Base-by-base conservation (phyloP, 148 eudicot species). In the Hydrangea macrophylla region DNA sequence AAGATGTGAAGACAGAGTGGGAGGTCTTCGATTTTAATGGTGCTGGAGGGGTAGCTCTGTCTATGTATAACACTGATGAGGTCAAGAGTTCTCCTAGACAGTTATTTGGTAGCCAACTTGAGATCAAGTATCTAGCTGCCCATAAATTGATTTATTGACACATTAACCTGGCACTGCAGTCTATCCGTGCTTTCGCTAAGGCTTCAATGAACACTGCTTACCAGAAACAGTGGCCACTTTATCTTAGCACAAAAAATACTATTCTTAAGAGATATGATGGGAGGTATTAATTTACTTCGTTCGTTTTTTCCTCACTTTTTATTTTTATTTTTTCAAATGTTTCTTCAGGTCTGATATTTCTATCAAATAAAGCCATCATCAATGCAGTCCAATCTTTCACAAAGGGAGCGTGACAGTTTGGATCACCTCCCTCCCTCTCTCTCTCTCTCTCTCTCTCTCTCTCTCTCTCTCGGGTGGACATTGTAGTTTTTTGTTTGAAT, bases 51-150 rank as follows among this genome's bases (percentile, higher is more conserved):
- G 93, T 88, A 12, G 90, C 83, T 35, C 72, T 88, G 74, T 31
- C 88, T 62, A 88, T 88, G 93, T 88, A 88, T 73, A 88, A 88
- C 75, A 88, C 93, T 70, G 90, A 85, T 55, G 90, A 88, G 88
- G 93, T 88, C 56, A 28, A 50, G 23, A 68, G 63, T 37, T n/a
- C n/a, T n/a, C n/a, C n/a, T n/a, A n/a, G 18, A 26, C 56, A 30
- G 44, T 48, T 37, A 56, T 37, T 56, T 40, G 1, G 32, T 69
- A 45, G 17, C n/a, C 20, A 30, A 37, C 35, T 24, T 33, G 33
- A 61, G 13, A 22, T 51, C 17, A 62, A 48, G 30, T 24, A 23
- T 55, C 53, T 30, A 26, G 35, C 35, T 9, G 61, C 18, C 31
- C n/a, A n/a, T n/a, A n/a, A 67, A 37, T 35, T 66, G 40, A 23